Evolutionary conservation across 352 stramenopile genomes (phyloP).

Genomic region (Phytophthora colocasiae): DNA sequence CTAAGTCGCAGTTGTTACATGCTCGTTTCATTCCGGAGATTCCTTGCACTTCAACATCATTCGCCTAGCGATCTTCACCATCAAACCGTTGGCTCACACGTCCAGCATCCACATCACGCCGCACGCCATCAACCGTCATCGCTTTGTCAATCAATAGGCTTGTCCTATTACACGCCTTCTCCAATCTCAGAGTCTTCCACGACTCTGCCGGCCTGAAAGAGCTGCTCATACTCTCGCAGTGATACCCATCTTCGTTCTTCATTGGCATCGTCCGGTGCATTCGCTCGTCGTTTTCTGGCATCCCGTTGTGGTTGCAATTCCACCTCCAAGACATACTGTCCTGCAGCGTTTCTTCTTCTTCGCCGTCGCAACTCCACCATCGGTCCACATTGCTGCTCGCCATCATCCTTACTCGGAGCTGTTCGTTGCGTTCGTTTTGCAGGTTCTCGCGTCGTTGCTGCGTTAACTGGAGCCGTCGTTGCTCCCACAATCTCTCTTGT

Average conservation of each 20-base stretch:
- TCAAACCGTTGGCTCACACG: no score
- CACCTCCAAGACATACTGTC: conserved; percentile 4
- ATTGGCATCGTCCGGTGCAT: background rate
- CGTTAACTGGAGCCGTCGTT: background rate
- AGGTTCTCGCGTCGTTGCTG: background rate
- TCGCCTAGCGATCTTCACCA: no score
- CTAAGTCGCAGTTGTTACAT: no score
- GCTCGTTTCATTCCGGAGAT: no score
- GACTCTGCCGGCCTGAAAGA: background rate
- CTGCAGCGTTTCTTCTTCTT: background rate
- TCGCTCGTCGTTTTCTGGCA: background rate
- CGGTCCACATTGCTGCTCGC: background rate
- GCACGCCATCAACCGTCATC: no score
- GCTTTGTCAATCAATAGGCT: no score
- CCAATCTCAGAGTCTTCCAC: conserved; percentile 5
- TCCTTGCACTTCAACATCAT: no score
- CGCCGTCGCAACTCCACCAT: conserved; percentile 4
- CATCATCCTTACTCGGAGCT: background rate
- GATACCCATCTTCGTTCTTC: background rate
- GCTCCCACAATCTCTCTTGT: background rate
- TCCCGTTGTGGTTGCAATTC: background rate
- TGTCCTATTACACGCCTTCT: conserved; percentile 20
- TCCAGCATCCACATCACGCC: no score
- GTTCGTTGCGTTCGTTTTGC: background rate
- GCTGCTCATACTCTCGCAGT: no score